Conservation (phyloP, 2,329 filamentous ascomycete genomes). For the Scolecobasidium constrictum region DNA sequence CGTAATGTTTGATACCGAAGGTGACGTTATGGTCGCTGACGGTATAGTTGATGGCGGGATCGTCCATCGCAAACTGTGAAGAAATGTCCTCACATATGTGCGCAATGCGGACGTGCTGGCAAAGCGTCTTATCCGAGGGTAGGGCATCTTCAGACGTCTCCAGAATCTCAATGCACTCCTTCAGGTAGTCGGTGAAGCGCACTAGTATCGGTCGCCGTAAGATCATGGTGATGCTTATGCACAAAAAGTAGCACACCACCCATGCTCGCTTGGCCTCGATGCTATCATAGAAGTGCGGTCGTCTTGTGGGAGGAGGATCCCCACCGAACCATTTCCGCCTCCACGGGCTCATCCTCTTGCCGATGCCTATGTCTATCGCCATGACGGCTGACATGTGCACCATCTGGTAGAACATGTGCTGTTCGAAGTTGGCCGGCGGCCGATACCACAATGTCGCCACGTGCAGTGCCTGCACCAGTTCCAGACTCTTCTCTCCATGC, state of each 20-base stretch:
- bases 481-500: conserved; percentile 68
- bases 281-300: conserved; percentile 36
- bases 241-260: conserved; percentile 51
- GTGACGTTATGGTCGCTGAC: conserved; percentile 46
- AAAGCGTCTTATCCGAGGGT: conserved; percentile 44
- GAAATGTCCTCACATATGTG: conserved; percentile 48
- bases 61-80: conserved; percentile 45
- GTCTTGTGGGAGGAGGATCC: conserved; percentile 15
- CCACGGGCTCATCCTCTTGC: conserved; percentile 30
- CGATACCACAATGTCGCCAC: conserved; percentile 75
- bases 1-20: conserved; percentile 43
- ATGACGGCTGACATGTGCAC: conserved; percentile 72
- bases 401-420: conserved; percentile 83
- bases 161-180: conserved; percentile 48
- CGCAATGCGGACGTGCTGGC: conserved; percentile 47
- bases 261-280: conserved; percentile 49
- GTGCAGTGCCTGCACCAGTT: conserved; percentile 69
- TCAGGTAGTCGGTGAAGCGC: conserved; percentile 50
- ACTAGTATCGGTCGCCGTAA: conserved; percentile 47
- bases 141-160: conserved; percentile 44
- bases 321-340: conserved; percentile 21
- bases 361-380: conserved; percentile 74
- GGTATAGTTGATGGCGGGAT: conserved; percentile 37
- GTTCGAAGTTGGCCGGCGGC: conserved; percentile 71
- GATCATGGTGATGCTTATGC: conserved; percentile 48